phyloP scores from a whole-genome alignment of 192 early-diverging fungal genomes.

The Backusella parvicylindrica region DNA sequence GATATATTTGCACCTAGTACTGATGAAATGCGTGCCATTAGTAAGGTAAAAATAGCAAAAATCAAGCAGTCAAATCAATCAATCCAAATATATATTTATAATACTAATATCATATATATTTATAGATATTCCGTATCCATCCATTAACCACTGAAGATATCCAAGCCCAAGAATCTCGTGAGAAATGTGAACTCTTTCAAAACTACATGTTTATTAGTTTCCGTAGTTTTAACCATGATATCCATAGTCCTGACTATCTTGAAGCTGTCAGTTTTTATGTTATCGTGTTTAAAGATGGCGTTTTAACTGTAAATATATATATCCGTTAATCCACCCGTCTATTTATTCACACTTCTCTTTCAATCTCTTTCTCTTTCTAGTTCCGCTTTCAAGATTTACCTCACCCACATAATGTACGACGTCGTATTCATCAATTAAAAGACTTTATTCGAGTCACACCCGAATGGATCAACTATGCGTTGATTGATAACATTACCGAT shows the following conservation, averaged over 20 bases:
- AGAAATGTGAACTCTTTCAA: constrained; percentile 86
- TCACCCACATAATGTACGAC: constrained; percentile 64
- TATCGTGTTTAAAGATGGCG: constrained; percentile 45
- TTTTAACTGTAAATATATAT: constrained; percentile 39
- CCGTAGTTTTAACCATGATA: constrained; percentile 49
- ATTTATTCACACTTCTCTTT: not conserved
- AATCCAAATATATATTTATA: no score
- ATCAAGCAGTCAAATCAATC: not conserved
- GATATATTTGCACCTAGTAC: constrained; percentile 62
- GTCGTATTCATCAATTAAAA: constrained; percentile 68
- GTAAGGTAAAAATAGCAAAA: constrained; percentile 30
- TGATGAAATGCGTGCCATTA: constrained; percentile 56
- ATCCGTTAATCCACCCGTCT: no score
- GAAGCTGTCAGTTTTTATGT: constrained; percentile 45
- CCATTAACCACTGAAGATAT: constrained; percentile 91
- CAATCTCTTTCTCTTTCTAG: constrained; percentile 24
- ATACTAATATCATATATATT: not conserved
- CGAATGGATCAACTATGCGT: constrained; percentile 58
- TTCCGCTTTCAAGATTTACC: constrained; percentile 62
- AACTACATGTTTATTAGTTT: constrained; percentile 90
- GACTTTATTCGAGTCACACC: constrained; percentile 64
- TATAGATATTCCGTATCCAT: constrained; percentile 77
- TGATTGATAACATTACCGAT: constrained; percentile 82
- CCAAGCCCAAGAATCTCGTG: constrained; percentile 73
- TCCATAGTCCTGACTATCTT: constrained; percentile 14